Evolutionary conservation across 805 yeast genomes (phyloP), one percentile per base, ranked within the genome.

Genomic region (Ogataea neopini): DNA sequence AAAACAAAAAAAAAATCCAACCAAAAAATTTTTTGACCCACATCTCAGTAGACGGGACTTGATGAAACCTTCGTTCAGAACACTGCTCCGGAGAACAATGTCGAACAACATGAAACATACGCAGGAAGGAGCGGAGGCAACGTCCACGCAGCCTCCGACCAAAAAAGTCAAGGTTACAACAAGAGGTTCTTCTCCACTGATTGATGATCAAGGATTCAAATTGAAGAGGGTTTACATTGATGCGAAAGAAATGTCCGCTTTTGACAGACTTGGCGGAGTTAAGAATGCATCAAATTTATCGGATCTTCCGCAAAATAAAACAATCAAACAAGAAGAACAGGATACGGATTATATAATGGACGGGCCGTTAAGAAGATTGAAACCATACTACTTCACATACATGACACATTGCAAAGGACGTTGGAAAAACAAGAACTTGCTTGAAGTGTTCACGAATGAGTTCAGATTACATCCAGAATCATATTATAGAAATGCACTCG

Each of bases 321-420:
- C 69, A 4, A 69, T 79, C 35, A 66, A 67, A 40, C 82, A 80
- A 52, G 84, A 81, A 56, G 82, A 76, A 46, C 82, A 81, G 38
- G 84, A 80, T 1, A 81, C 83, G 2, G 65, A 74, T 22, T 84
- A 84, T 57, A 55, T 60, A 0, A 67, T 84, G 2, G 83, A 80
- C 15, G 88, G 86, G 0, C 69, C 79, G 2, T 68, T 88, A 43
- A 70, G 97, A 39, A 72, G 85, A 51, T 87, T 94, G 2, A 74
- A 81, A 1, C 98, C 99, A 0, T 94, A 94, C 63, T 86, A 75
- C 60, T 92, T 80, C 71, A 90, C 96, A 0, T 92, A 94, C 62
- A 73, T 88, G 66, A 94, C 99, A 0, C 88, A 84, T 61, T 91
- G 97, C 67, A 94, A 94, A 66, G 69, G 77, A 61, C 74, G 99